These are phyloP conservation scores for Marsdenia floribunda DNA, from an alignment of 257 asterid genomes.

Conservation along the genomic window DNA sequence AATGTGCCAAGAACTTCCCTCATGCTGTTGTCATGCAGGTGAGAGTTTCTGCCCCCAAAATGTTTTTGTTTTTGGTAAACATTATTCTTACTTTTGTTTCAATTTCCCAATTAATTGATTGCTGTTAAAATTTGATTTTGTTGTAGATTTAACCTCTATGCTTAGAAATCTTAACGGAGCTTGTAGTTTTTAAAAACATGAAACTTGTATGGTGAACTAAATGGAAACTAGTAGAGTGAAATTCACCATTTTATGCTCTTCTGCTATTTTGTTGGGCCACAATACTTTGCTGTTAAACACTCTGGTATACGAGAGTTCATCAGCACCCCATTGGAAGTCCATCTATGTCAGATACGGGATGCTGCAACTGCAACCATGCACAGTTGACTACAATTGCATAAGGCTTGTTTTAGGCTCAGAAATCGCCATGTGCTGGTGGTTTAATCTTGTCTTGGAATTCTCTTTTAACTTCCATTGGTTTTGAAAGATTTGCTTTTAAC, in stretches of 20 bases:
- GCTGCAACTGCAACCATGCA: background rate
- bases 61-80: background rate
- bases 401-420: background rate
- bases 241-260: background rate
- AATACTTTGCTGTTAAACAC: background rate
- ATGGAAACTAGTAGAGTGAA: background rate
- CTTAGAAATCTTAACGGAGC: background rate
- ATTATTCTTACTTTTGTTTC: background rate
- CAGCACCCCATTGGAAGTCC: background rate
- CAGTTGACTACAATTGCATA: background rate
- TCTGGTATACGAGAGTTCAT: background rate
- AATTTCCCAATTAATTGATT: background rate
- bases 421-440: background rate
- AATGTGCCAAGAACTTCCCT: slow-evolving; percentile 83
- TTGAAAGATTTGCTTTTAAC: background rate
- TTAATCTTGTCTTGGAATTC: background rate
- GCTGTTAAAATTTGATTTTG: background rate
- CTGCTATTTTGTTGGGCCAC: background rate
- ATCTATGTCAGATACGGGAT: background rate
- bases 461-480: background rate
- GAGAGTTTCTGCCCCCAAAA: background rate
- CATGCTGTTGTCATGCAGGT: slow-evolving; percentile 73
- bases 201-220: background rate
- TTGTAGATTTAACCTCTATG: background rate
- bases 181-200: too few relatives aligned